Percentiles rank a stretch among this genome's conserved stretches.
phyloP scores from a whole-genome alignment of 2,329 filamentous ascomycete species.

The Paecilomyces variotii region DNA sequence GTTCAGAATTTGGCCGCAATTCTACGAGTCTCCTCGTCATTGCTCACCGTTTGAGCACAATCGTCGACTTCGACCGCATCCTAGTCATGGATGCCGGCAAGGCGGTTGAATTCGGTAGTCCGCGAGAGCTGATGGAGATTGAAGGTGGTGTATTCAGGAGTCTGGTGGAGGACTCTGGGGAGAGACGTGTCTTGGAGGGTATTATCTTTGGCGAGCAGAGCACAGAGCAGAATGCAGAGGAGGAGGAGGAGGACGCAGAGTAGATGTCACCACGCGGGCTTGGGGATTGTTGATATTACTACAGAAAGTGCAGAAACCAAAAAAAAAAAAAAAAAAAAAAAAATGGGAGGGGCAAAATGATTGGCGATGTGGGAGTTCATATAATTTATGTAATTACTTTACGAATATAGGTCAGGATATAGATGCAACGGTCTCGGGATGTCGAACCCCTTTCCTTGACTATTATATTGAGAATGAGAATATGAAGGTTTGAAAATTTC shows the following conservation, averaged over 20 bases:
- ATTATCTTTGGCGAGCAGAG: constrained; percentile 1
- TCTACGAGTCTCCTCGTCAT: constrained; percentile 65
- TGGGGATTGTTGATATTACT: not conserved
- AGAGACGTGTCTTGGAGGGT: constrained; percentile 6
- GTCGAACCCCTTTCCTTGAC: no score
- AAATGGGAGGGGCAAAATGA: no score
- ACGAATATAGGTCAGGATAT: no score
- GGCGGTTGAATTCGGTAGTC: not conserved
- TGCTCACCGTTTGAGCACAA: constrained; percentile 3
- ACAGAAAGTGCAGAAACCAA: not conserved
- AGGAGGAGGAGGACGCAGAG: not conserved
- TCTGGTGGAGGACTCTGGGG: constrained; percentile 6
- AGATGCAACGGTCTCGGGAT: no score
- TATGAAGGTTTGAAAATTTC: no score
- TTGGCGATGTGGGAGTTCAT: not conserved
- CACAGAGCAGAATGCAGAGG: not conserved
- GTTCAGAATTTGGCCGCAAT: constrained; percentile 56
- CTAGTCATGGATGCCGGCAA: not conserved
- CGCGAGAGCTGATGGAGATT: constrained; percentile 3
- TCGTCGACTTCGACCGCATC: not conserved
- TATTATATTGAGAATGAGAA: no score
- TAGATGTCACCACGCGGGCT: not conserved
- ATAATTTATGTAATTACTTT: not conserved
- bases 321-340: not conserved
- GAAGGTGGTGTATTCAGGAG: constrained; percentile 4